A percentile compares a stretch with the other conserved stretches of the same genome.
Conservation (phyloP, 164 flowering plant species). For the Protea cynaroides region DNA sequence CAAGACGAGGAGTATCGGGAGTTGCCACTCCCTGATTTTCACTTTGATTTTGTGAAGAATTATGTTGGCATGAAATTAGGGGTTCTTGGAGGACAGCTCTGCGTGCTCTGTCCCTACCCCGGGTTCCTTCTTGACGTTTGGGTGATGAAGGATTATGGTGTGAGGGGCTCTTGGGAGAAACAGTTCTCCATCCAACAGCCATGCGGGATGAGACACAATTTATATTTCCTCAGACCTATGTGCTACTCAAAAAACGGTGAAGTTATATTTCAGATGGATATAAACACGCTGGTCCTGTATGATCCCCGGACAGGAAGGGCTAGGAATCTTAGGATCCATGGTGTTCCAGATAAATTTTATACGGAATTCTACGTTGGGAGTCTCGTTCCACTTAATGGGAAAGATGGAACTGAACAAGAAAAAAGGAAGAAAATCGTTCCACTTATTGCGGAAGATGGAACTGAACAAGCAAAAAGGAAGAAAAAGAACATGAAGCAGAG, state of each 20-base stretch:
- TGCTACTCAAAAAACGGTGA: slow-evolving; percentile 11
- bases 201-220: neutral
- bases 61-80: slow-evolving; percentile 6
- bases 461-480: too few relatives aligned
- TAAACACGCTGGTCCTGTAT: too few relatives aligned
- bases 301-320: too few relatives aligned
- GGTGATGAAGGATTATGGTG: slow-evolving; percentile 33
- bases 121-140: slow-evolving; percentile 12
- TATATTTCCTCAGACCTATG: slow-evolving; percentile 7
- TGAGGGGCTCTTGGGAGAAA: slow-evolving; percentile 23
- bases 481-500: too few relatives aligned
- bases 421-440: too few relatives aligned
- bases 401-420: too few relatives aligned
- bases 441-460: too few relatives aligned
- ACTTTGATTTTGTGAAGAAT: neutral
- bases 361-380: too few relatives aligned
- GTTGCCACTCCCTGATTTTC: slow-evolving; percentile 12
- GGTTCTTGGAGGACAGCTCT: slow-evolving; percentile 12
- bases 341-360: too few relatives aligned
- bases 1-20: slow-evolving; percentile 8
- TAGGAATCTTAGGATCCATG: too few relatives aligned
- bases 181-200: neutral
- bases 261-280: too few relatives aligned
- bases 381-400: too few relatives aligned
- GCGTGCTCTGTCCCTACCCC: slow-evolving; percentile 6